A percentile compares a stretch with the other conserved stretches of the same genome.
These are phyloP conservation scores for Blepharisma japonicum DNA, from an alignment of 73 alveolate species.

Conservation along the genomic window DNA sequence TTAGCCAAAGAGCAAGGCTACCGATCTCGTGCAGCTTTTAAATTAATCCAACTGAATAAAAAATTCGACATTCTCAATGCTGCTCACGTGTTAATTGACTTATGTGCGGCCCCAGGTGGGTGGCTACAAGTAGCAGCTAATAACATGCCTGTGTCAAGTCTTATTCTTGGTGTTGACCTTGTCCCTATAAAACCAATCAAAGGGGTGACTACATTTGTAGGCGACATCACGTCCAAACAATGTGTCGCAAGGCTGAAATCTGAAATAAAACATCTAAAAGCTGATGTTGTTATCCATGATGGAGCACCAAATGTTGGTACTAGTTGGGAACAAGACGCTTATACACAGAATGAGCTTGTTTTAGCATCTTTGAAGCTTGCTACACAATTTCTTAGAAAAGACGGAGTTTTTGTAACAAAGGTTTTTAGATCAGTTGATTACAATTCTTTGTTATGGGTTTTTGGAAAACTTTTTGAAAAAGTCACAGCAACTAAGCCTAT, in stretches of 20 bases:
- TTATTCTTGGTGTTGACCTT: slow-evolving; percentile 97
- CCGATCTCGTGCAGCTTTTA: slow-evolving; percentile 98
- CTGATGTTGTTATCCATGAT: slow-evolving; percentile 99
- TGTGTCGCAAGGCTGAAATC: slow-evolving; percentile 46
- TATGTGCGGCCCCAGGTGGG: slow-evolving; percentile 99
- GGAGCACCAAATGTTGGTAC: slow-evolving; percentile 99
- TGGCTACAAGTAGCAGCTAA: slow-evolving; percentile 84
- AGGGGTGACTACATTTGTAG: slow-evolving; percentile 93
- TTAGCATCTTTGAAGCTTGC: slow-evolving; percentile 89
- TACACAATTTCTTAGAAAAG: slow-evolving; percentile 84
- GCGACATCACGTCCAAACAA: slow-evolving; percentile 98
- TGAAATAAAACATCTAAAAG: slow-evolving; percentile 87
- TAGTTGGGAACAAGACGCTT: slow-evolving; percentile 97
- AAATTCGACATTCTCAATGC: slow-evolving; percentile 86
- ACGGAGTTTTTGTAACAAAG: slow-evolving; percentile 97
- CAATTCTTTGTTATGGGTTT: slow-evolving; percentile 93
- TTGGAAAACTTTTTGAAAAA: slow-evolving; percentile 86
- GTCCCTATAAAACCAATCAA: slow-evolving; percentile 98
- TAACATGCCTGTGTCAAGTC: slow-evolving; percentile 71
- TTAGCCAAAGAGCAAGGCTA: slow-evolving; percentile 43
- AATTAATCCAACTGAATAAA: slow-evolving; percentile 91
- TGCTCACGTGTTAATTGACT: slow-evolving; percentile 94
- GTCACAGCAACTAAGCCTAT: slow-evolving; percentile 97
- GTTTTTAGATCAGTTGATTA: slow-evolving; percentile 97
- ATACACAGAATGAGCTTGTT: slow-evolving; percentile 92